Percentiles rank a stretch among this genome's conserved stretches.
Evolutionary conservation across 140 eudicot species (phyloP).

Genomic region (Stevia rebaudiana): DNA sequence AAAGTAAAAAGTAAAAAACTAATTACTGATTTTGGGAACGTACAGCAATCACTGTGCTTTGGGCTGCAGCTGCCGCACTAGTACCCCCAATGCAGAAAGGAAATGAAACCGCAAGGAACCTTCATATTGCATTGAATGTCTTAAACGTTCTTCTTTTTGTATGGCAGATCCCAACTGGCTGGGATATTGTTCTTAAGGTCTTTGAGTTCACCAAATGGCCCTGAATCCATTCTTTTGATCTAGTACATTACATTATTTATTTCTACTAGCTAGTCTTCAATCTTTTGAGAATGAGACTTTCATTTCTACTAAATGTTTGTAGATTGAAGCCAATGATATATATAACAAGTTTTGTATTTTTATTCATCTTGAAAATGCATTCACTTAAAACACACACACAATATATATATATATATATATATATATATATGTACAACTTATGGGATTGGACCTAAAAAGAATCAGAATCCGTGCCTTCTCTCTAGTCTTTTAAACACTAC

Average conservation of each 20-base stretch:
- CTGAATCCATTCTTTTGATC: constrained; percentile 16
- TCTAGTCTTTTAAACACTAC: not conserved
- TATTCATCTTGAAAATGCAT: not conserved
- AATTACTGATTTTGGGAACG: not conserved
- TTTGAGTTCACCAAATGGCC: constrained; percentile 96
- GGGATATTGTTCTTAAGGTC: constrained; percentile 86
- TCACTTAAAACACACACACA: no score
- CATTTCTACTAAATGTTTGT: no score
- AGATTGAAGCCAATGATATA: no score
- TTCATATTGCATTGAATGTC: constrained; percentile 70
- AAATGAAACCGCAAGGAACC: constrained; percentile 73
- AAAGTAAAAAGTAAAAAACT: no score
- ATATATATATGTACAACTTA: no score
- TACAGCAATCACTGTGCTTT: constrained; percentile 76
- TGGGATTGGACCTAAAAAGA: constrained; percentile 21
- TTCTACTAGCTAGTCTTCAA: not conserved
- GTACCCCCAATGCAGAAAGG: constrained; percentile 99
- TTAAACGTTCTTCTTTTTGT: constrained; percentile 67
- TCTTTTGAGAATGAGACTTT: not conserved
- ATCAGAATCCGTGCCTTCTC: constrained; percentile 20
- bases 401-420: no score
- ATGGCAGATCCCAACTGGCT: constrained; percentile 89
- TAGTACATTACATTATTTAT: not conserved
- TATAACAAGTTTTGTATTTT: not conserved
- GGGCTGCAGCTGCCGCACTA: constrained; percentile 94